Evolutionary conservation across 1,139 yeast species (phyloP).

Genomic region (Yarrowia galli): DNA sequence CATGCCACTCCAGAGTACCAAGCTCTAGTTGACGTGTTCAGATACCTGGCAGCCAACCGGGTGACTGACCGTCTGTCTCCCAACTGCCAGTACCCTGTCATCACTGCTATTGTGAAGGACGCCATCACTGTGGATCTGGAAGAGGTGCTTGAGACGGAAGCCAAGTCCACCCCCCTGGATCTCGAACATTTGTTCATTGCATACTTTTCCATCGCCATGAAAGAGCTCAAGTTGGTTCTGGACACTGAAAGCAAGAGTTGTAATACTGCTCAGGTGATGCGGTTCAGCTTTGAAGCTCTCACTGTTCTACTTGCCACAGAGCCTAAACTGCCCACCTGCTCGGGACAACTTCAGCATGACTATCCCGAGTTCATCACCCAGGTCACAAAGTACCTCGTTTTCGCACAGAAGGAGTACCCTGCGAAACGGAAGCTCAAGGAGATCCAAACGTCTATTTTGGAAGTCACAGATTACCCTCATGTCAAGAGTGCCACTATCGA

Average conservation of each 20-base stretch:
- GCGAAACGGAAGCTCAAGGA: slow-evolving; percentile 24
- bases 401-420: slow-evolving; percentile 21
- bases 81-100: not conserved
- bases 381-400: slow-evolving; percentile 11
- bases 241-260: slow-evolving; percentile 14
- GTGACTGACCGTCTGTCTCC: not conserved
- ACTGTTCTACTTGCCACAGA: slow-evolving; percentile 18
- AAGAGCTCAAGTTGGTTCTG: slow-evolving; percentile 14
- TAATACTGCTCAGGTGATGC: slow-evolving; percentile 11
- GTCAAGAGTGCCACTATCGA: slow-evolving; percentile 32
- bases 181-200: slow-evolving; percentile 19
- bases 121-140: slow-evolving; percentile 30
- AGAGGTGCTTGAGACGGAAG: slow-evolving; percentile 21
- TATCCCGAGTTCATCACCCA: slow-evolving; percentile 26
- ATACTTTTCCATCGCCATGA: slow-evolving; percentile 28
- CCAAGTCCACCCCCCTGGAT: slow-evolving; percentile 25
- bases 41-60: slow-evolving; percentile 1
- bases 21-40: slow-evolving; percentile 23
- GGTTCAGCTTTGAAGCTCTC: slow-evolving; percentile 16
- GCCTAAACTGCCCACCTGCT: slow-evolving; percentile 10
- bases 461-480: slow-evolving; percentile 26
- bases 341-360: slow-evolving; percentile 26
- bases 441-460: not conserved
- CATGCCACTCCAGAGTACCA: slow-evolving; percentile 30
- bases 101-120: slow-evolving; percentile 9